Base-by-base conservation (phyloP, 306 rosid genomes). In the Vicia villosa region DNA sequence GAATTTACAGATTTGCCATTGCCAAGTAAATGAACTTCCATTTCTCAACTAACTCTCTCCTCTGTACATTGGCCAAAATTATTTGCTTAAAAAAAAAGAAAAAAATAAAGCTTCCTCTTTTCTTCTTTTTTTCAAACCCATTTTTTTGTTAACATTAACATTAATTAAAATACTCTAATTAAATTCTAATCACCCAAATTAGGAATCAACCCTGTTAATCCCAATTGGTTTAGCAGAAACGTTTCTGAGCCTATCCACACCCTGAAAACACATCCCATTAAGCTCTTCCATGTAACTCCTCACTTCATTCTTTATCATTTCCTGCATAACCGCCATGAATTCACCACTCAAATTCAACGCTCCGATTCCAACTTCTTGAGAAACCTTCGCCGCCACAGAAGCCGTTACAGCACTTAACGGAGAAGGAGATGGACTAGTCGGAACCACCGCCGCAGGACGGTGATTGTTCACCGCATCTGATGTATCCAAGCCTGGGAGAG, bases 261-360 rank as follows among this genome's bases (percentile, higher is more conserved):
- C 82, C 73, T 80, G 82, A 58, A 71, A 60, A 77, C 89, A 79
- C 75, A 82, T 72, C 41, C 83, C 88, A 68, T 74, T 89, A 63
- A 80, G 77, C 72, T 66, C 61, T 19, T 80, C 90, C 76, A 94
- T 89, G 61, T 94, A 94, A 74, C 79, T 91, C 84, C 89, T 83
- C 85, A 94, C 99, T 74, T 94, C 97, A 32, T 75, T 80, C 77
- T 68, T 86, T 74, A 94, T 86, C 99, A 94, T 94, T 57, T 88
- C 97, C 49, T 94, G 97, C 95, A 94, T 89, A 84, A 87, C 91
- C 77, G 70, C 86, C 85, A 91, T 59, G 37, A 94, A 69, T 79
- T 91, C 96, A 12, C 74, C 66, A 21, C 79, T 84, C 47, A 88
- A 73, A 37, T 81, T 86, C 49, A 79, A 74, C 4, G 87, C 74